Base-by-base conservation (phyloP, 2,329 filamentous ascomycete species). In the Ploettnerulaceae sp. region DNA sequence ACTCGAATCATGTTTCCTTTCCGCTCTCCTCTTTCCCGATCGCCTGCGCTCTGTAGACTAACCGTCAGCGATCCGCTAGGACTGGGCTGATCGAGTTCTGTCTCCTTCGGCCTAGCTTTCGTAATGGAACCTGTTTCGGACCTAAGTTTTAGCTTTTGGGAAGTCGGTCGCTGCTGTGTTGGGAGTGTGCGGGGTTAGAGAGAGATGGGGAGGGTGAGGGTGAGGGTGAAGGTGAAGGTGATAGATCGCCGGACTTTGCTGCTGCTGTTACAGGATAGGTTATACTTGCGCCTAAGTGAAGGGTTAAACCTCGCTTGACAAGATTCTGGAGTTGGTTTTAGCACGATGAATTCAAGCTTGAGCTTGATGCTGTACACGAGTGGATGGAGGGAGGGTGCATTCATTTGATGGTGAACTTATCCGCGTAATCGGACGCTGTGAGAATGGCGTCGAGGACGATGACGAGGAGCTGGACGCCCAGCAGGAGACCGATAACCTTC, bases 271-370 rank as follows among this genome's bases (percentile, higher is more conserved):
- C 15, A 4, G 15, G 3, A 7, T 11, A 12, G 11, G 37, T n/a
- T n/a, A n/a, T n/a, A n/a, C n/a, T 18, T 14, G 37, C 25, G 37
- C 37, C 37, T 40, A 40, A 40, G 31, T 26, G 25, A 15, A 26
- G 25, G 22, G 25, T 40, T 8, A 40, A 11, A n/a, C 37, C 37
- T 8, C 25, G 15, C 17, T 40, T 40, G 1, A 40, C 37, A 7
- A 40, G 37, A 3, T 24, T 29, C 31, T 40, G 37, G 2, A 40
- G 37, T 8, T 40, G 37, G 17, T 40, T 40, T 26, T 29, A 21
- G 17, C n/a, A 40, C 37, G 37, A 40, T 40, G 25, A 40, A 40
- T 20, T 40, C 37, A 8, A 40, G 37, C 17, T 40, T 40, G 1
- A 40, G 37, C 11, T 40, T 40, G 37, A 40, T 40, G 11, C 25